Conservation (phyloP, 2,329 filamentous ascomycete genomes). For the Ceratocystis alfenasii region DNA sequence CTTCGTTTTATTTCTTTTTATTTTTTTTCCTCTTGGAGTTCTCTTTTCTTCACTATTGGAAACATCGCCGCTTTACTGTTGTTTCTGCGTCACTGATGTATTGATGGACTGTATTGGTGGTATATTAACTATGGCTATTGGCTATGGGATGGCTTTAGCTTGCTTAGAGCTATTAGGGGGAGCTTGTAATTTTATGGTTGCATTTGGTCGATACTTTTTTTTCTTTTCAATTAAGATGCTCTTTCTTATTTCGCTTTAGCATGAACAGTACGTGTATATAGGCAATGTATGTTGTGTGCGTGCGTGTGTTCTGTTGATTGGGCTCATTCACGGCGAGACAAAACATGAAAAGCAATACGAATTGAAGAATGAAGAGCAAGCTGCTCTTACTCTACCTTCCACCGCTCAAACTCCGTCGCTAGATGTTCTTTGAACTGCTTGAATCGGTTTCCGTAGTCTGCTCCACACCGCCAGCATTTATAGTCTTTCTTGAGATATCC, state of each 20-base stretch:
- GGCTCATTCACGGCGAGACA: too few relatives aligned
- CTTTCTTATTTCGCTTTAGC: background rate
- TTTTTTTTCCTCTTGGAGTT: background rate
- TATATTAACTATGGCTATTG: background rate
- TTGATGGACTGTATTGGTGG: background rate
- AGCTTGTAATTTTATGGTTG: conserved; percentile 9
- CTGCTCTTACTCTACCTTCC: conserved; percentile 50
- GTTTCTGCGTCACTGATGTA: background rate
- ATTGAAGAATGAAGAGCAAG: background rate
- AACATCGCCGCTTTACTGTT: background rate
- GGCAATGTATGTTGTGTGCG: too few relatives aligned
- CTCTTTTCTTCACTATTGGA: background rate
- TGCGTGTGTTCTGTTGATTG: too few relatives aligned
- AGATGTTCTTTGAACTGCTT: conserved; percentile 63
- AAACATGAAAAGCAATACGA: too few relatives aligned
- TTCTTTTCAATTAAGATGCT: conserved; percentile 1
- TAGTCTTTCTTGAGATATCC: conserved; percentile 55
- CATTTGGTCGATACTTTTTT: background rate
- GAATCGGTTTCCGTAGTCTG: conserved; percentile 63
- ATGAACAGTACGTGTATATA: too few relatives aligned
- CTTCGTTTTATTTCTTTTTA: conserved; percentile 7
- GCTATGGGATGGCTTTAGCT: conserved; percentile 2
- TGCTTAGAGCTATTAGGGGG: background rate
- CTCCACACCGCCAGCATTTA: conserved; percentile 73
- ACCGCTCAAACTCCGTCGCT: conserved; percentile 58